phyloP scores from a whole-genome alignment of 164 flowering plant species.

The Chloranthus sessilifolius region DNA sequence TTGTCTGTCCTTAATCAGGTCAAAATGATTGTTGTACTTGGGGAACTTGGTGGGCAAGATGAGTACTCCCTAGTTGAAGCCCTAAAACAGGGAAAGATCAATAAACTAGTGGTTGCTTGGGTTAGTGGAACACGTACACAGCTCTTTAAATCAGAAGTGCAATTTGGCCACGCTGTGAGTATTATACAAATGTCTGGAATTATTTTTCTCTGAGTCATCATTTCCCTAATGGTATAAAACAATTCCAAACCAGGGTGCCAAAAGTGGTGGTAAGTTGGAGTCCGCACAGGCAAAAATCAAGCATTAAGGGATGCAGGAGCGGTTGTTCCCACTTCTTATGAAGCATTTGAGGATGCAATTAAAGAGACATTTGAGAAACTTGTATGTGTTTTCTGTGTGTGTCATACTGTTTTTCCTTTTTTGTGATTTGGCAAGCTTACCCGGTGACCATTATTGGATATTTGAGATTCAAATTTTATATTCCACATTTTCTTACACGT shows the following conservation, averaged over 20 bases:
- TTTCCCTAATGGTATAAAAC: background rate
- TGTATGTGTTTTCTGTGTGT: conserved; percentile 38
- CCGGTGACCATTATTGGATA: too few relatives aligned
- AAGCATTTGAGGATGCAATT: conserved; percentile 79
- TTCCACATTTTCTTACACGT: too few relatives aligned
- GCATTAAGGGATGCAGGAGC: conserved; percentile 95
- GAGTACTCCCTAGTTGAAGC: conserved; percentile 99
- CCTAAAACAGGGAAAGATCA: conserved; percentile 83
- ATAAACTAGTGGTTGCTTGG: conserved; percentile 98
- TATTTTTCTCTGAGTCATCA: background rate
- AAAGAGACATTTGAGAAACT: conserved; percentile 89
- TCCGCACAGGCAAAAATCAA: conserved; percentile 98
- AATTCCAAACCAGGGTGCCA: conserved; percentile 68
- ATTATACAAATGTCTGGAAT: background rate
- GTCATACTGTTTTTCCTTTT: background rate
- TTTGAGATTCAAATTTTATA: too few relatives aligned
- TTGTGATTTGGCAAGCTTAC: too few relatives aligned
- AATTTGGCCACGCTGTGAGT: conserved; percentile 99
- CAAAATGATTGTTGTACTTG: conserved; percentile 97
- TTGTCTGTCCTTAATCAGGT: too few relatives aligned
- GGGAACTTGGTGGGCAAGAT: conserved; percentile 98
- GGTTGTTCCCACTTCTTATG: conserved; percentile 91
- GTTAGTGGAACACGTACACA: conserved; percentile 98
- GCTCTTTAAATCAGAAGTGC: conserved; percentile 98
- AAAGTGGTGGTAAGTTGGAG: conserved; percentile 98